Percentiles rank a stretch among this genome's conserved stretches.
Conservation (phyloP, 1,284 basidiomycete genomes). For the Heliocybe sulcata region DNA sequence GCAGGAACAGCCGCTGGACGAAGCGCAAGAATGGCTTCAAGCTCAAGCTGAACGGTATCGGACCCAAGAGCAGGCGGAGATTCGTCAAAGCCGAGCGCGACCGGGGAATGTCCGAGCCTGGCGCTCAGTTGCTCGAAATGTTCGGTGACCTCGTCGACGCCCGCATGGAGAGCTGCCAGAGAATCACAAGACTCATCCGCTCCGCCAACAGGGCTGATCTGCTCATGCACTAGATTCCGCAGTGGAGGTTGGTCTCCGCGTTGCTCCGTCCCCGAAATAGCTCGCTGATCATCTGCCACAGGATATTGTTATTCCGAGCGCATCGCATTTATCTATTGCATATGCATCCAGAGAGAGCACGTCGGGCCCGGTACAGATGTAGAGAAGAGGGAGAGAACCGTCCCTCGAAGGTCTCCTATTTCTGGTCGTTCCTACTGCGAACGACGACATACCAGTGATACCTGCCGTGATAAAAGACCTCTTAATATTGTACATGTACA, state of each 20-base stretch:
- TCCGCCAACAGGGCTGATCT: slow-evolving; percentile 34
- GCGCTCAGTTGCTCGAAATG: slow-evolving; percentile 53
- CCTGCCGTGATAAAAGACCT: neutral
- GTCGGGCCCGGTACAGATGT: neutral
- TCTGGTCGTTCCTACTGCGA: neutral
- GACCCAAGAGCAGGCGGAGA: slow-evolving; percentile 16
- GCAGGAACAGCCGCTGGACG: slow-evolving; percentile 29
- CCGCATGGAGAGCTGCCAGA: slow-evolving; percentile 66
- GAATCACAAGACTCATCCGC: slow-evolving; percentile 51
- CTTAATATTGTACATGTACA: neutral
- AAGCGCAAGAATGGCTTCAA: slow-evolving; percentile 42
- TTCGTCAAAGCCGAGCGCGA: slow-evolving; percentile 8
- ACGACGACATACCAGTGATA: neutral
- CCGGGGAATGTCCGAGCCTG: slow-evolving; percentile 23
- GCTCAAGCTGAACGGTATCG: slow-evolving; percentile 38
- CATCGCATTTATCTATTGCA: neutral
- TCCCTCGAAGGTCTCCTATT: neutral
- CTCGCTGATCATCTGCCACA: neutral
- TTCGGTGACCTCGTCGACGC: slow-evolving; percentile 66
- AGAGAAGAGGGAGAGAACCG: neutral
- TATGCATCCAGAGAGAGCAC: neutral
- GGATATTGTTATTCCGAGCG: neutral
- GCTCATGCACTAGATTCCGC: neutral
- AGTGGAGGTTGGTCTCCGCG: neutral
- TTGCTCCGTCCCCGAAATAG: neutral